Evolutionary conservation across 2,329 filamentous ascomycete genomes (phyloP), one percentile per base, ranked within the genome.

Genomic region (Fusarium sacchari): DNA sequence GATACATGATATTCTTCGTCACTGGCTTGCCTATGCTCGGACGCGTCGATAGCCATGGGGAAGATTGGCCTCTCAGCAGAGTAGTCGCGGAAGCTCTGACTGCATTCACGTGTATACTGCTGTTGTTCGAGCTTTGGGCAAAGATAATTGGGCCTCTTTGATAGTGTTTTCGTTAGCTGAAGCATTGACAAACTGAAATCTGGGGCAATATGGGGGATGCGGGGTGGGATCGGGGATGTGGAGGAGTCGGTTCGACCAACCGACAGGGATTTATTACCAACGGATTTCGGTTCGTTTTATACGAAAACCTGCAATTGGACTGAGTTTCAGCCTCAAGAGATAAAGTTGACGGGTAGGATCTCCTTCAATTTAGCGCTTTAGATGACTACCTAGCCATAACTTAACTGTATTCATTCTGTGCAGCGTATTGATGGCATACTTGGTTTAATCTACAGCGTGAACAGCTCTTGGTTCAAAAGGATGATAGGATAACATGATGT

Each of bases 41-140:
- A 12, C 20, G 39, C 7, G 20, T 67, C 6, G 64, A 67, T 28
- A 22, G 37, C 8, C 15, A 14, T 4, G 50, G 44, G 5, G 32
- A 67, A 24, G 64, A 66, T 37, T 67, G 64, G 64, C 8, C 26
- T 13, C n/a, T 67, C 11, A 39, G 30, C 13, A 46, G 37, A 22
- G 44, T 67, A 43, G 44, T 40, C 11, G 39, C 30, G 0, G 39
- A 60, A 15, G 64, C 61, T 44, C 22, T 66, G 1, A 61, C 36
- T 7, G 30, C 28, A 7, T 67, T 58, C 3, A 14, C 46, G n/a
- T 26, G 43, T 14, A 40, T 67, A 15, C 7, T 66, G 9, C 13
- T 67, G 10, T 15, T 46, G 2, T 40, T 67, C 40, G 64, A 67
- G 44, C 17, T 52, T 13, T 66, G 61, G 64, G 64, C 64, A 42